Base-by-base conservation (phyloP, 192 early-diverging fungal species). In the Coemansia sp. region DNA sequence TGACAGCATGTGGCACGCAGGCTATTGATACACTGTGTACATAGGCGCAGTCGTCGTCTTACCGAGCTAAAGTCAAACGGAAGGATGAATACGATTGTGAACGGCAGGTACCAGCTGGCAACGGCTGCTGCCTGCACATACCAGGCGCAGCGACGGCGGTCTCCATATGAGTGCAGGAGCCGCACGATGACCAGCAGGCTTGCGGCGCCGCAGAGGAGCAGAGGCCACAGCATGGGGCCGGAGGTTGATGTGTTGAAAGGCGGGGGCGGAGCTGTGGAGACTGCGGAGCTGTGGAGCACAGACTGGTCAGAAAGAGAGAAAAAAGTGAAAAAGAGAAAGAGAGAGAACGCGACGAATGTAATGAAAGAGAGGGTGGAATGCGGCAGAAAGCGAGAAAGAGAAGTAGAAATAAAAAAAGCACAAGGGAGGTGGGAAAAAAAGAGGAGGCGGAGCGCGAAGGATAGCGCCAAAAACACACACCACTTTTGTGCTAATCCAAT, bases 61-160 rank as follows among this genome's bases (percentile, higher is more conserved):
- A 83, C 80, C 65, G 91, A 93, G 50, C 91, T 88, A 25, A 97
- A 85, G 79, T 96, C 96, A 46, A 98, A 83, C 3, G 95, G 94
- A 45, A 98, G 84, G 20, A 98, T 88, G 37, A 98, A 78, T 12
- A 95, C 87, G 63, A 97, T 94, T 68, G 93, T 89, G 82, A 98
- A 94, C 9, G 96, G 93, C 64, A 95, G 89, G 70, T 91, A 92
- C 92, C 92, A 97, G 48, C 92, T 90, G 55, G 94, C 68, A 69
- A 89, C 87, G 5, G 88, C 80, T 14, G 88, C 86, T 16, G 88
- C 69, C 45, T 89, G 88, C 37, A 93, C 88, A 74, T 96, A 96
- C 95, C 95, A 98, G 49, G 90, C 84, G 48, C 88, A 90, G 60
- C 79, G 84, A 41, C 74, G 75, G 57, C 87, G 74, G 84, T 95